phyloP scores from a whole-genome alignment of 176 grass and related monocot genomes.

The Phragmites australis region DNA sequence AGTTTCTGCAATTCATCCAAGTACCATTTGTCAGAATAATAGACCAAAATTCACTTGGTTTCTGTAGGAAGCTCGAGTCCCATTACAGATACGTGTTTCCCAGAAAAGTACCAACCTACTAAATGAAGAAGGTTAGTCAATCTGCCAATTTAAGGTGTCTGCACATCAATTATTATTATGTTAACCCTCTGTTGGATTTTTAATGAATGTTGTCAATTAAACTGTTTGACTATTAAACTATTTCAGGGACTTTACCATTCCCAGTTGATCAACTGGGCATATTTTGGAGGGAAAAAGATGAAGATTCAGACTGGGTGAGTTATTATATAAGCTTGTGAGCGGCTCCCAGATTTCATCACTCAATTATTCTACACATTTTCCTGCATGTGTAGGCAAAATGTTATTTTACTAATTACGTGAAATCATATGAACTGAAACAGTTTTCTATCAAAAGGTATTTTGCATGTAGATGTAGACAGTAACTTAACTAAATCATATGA shows the following conservation, averaged over 20 bases:
- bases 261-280: constrained; percentile 67
- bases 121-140: constrained; percentile 72
- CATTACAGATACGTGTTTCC: constrained; percentile 87
- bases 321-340: constrained; percentile 14
- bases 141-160: constrained; percentile 8
- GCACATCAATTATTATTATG: background rate
- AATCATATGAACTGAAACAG: background rate
- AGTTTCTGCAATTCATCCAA: background rate
- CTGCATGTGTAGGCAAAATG: constrained; percentile 7
- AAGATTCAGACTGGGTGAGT: constrained; percentile 97
- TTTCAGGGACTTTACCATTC: constrained; percentile 53
- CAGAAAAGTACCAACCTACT: constrained; percentile 74
- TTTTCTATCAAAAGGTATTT: constrained; percentile 6
- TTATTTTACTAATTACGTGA: background rate
- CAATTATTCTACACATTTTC: constrained; percentile 3
- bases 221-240: background rate
- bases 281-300: constrained; percentile 94
- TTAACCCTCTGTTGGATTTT: background rate
- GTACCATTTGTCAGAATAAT: background rate
- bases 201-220: background rate
- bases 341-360: constrained; percentile 11
- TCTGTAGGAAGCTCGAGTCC: constrained; percentile 73
- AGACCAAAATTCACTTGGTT: constrained; percentile 20
- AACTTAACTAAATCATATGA: constrained; percentile 20
- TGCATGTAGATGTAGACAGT: constrained; percentile 10